Conservation (phyloP, 2,329 filamentous ascomycete genomes). For the Talaromyces piceae region DNA sequence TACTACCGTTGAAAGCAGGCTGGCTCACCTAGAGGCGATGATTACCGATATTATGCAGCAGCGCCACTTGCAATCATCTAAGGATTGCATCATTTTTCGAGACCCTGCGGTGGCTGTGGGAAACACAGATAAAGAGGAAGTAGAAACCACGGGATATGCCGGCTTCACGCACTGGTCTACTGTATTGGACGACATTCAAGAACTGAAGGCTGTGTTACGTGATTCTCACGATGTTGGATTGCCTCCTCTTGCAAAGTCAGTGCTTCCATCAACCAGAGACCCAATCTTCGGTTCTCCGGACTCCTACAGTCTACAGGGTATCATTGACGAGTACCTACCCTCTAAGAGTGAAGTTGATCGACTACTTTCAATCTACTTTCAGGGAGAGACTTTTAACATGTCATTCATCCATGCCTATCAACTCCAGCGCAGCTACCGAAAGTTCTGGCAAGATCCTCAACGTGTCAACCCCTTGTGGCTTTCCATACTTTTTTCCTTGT, state of each 20-base stretch:
- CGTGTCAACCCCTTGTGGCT: constrained; percentile 12
- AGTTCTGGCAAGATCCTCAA: constrained; percentile 13
- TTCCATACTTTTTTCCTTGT: constrained; percentile 12
- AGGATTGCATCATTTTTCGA: not conserved
- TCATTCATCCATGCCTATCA: constrained; percentile 10
- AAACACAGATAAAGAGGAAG: not conserved
- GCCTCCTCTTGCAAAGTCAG: not conserved
- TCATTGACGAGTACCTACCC: constrained; percentile 6
- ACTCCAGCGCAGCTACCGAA: constrained; percentile 13
- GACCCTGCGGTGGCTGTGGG: not conserved
- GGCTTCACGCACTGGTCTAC: constrained; percentile 5
- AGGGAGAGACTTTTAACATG: not conserved
- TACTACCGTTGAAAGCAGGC: not conserved
- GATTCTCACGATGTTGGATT: constrained; percentile 4
- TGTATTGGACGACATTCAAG: constrained; percentile 11
- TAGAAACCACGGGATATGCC: not conserved
- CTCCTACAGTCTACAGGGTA: constrained; percentile 3
- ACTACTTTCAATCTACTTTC: constrained; percentile 8
- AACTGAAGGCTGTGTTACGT: constrained; percentile 5
- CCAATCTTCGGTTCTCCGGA: constrained; percentile 6
- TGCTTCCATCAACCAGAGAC: not conserved
- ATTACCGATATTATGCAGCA: not conserved
- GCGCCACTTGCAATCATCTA: not conserved
- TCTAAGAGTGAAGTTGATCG: constrained; percentile 5
- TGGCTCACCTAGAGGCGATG: not conserved